Percentiles rank a stretch among this genome's conserved stretches.
Conservation (phyloP, 805 yeast genomes). For the Lipomyces spencermartinsiae region DNA sequence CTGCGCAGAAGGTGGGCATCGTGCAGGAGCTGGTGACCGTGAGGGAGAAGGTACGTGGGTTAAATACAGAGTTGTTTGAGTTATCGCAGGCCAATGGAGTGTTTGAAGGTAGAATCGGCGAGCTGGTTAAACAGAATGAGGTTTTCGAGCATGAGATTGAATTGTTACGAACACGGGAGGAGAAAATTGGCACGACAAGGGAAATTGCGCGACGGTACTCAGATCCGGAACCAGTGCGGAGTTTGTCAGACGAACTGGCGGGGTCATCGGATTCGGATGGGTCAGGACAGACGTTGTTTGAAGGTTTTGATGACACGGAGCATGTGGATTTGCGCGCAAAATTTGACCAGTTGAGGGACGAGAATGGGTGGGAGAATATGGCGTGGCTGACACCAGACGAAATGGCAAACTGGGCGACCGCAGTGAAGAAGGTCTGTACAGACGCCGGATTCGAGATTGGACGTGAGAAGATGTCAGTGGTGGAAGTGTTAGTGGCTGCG, state of each 20-base stretch:
- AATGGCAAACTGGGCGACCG: constrained; percentile 4
- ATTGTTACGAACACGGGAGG: background rate
- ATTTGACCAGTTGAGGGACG: constrained; percentile 14
- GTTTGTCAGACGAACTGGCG: constrained; percentile 5
- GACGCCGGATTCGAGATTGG: constrained; percentile 1
- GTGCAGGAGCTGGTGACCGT: constrained; percentile 15
- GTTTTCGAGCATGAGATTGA: constrained; percentile 15
- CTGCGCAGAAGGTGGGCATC: constrained; percentile 17
- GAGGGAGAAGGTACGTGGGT: constrained; percentile 13
- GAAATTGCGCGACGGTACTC: background rate
- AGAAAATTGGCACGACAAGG: background rate
- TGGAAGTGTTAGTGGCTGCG: constrained; percentile 18
- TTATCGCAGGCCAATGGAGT: constrained; percentile 19
- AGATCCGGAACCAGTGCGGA: background rate
- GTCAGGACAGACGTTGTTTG: constrained; percentile 5
- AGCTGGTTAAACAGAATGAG: constrained; percentile 9
- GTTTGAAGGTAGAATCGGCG: constrained; percentile 12
- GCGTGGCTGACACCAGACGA: constrained; percentile 25
- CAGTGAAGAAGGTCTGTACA: constrained; percentile 2
- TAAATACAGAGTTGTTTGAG: constrained; percentile 9
- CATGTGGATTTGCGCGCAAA: constrained; percentile 26
- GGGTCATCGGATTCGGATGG: constrained; percentile 1
- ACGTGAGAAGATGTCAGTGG: background rate
- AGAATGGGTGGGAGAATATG: constrained; percentile 17
- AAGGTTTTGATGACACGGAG: background rate